These are phyloP conservation scores for Hemerocallis citrina DNA, from an alignment of 106 monocot species.

Conservation along the genomic window DNA sequence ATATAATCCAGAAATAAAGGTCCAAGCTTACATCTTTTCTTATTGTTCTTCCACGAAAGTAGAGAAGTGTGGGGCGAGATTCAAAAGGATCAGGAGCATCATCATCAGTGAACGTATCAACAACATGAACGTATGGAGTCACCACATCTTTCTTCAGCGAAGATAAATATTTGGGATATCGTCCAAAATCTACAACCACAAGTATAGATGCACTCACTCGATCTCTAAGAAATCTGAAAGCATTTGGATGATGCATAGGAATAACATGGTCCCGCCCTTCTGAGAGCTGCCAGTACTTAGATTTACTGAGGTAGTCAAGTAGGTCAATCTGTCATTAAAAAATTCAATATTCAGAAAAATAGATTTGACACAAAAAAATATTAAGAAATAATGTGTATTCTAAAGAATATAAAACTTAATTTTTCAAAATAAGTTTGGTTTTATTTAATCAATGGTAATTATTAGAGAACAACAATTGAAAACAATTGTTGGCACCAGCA, in stretches of 20 bases:
- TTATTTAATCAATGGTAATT: no score
- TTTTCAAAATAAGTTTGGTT: no score
- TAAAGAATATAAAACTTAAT: no score
- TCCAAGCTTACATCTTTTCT: constrained; percentile 70
- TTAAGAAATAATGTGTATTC: no score
- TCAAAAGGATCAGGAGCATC: constrained; percentile 59
- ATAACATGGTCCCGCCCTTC: constrained; percentile 85
- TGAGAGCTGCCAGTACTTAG: constrained; percentile 78
- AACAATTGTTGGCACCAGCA: no score
- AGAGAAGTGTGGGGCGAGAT: constrained; percentile 74
- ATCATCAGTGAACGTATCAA: constrained; percentile 63
- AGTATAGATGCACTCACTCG: constrained; percentile 84
- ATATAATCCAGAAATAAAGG: neutral
- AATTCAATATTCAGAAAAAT: neutral
- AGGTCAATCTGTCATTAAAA: constrained; percentile 56
- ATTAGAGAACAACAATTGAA: no score
- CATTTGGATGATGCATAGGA: constrained; percentile 96
- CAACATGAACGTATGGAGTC: constrained; percentile 84
- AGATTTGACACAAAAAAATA: neutral
- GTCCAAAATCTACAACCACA: constrained; percentile 80
- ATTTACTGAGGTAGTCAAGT: constrained; percentile 51
- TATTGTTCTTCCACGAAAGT: constrained; percentile 85
- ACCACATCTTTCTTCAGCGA: constrained; percentile 81
- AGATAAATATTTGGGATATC: constrained; percentile 48
- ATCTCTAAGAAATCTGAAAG: constrained; percentile 84